These are phyloP conservation scores for Schizochytrium sp. DNA, from an alignment of 108 stramenopile species.

Conservation along the genomic window DNA sequence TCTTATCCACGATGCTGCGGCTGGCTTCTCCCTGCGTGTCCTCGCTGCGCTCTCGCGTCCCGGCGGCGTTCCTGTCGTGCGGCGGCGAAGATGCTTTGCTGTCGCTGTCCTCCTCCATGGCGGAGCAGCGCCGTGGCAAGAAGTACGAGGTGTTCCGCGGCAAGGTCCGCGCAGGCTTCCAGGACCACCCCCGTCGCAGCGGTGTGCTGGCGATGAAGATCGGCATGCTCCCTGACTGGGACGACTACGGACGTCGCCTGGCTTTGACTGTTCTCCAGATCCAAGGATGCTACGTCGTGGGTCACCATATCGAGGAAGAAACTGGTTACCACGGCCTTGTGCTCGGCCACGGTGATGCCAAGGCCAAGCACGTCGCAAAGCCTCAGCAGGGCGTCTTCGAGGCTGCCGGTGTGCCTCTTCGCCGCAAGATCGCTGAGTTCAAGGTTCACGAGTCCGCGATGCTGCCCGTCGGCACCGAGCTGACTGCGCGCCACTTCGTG, in stretches of 20 bases:
- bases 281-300: conserved; percentile 70
- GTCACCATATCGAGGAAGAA: conserved; percentile 78
- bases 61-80: not conserved
- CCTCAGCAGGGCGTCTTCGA: conserved; percentile 67
- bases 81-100: not conserved
- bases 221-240: conserved; percentile 97
- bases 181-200: not conserved
- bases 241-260: conserved; percentile 93
- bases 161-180: conserved; percentile 21
- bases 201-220: conserved; percentile 94
- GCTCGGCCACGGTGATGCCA: conserved; percentile 92
- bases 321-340: conserved; percentile 91
- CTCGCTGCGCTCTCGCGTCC: too few species aligned
- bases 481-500: conserved; percentile 94
- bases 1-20: too few species aligned
- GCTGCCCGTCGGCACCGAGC: conserved; percentile 82
- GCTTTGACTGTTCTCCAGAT: conserved; percentile 91
- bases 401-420: conserved; percentile 62
- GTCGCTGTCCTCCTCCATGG: not conserved
- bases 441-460: conserved; percentile 77
- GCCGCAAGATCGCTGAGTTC: conserved; percentile 70
- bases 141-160: not conserved
- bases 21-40: too few species aligned
- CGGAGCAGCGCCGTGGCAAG: conserved; percentile 5
- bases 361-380: conserved; percentile 86